Conservation (phyloP, 2,329 filamentous ascomycete species). For the Alternaria atra region DNA sequence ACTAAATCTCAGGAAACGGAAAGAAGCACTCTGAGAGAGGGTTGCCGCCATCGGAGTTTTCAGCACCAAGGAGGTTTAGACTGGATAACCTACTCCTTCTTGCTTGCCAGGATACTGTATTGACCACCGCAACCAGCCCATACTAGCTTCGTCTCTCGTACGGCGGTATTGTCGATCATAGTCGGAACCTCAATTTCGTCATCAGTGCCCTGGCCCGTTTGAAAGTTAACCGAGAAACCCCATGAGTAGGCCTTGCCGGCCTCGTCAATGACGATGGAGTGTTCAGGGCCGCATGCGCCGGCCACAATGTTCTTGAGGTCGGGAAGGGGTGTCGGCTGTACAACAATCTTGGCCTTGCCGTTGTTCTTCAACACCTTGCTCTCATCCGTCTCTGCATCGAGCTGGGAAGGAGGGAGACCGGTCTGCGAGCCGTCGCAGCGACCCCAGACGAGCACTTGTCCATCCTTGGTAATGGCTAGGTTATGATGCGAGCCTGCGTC, state of each 20-base stretch:
- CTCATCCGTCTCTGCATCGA: constrained; percentile 52
- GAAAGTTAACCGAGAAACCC: constrained; percentile 83
- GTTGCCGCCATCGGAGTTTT: neutral
- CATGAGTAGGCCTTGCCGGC: constrained; percentile 78
- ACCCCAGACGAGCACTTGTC: constrained; percentile 68
- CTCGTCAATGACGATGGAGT: constrained; percentile 74
- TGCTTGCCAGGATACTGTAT: constrained; percentile 70
- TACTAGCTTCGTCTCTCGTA: constrained; percentile 76
- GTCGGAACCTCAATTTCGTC: constrained; percentile 83
- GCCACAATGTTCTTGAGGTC: constrained; percentile 65
- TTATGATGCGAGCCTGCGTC: constrained; percentile 82
- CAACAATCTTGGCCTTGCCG: constrained; percentile 75
- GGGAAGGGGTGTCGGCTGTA: constrained; percentile 69
- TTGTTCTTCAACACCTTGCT: constrained; percentile 60
- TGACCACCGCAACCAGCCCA: constrained; percentile 90
- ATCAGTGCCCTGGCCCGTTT: constrained; percentile 79
- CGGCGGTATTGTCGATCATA: constrained; percentile 83
- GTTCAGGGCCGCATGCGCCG: constrained; percentile 74
- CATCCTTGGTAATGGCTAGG: constrained; percentile 62
- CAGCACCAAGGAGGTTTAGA: neutral
- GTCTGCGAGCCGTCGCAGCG: constrained; percentile 67
- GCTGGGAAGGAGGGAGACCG: constrained; percentile 48
- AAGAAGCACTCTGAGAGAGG: constrained; percentile 15
- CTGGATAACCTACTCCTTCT: constrained; percentile 31
- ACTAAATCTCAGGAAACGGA: constrained; percentile 14